A percentile compares a stretch with the other conserved stretches of the same genome.
Evolutionary conservation across 352 stramenopile species (phyloP).

Genomic region (Phytophthora rubi): DNA sequence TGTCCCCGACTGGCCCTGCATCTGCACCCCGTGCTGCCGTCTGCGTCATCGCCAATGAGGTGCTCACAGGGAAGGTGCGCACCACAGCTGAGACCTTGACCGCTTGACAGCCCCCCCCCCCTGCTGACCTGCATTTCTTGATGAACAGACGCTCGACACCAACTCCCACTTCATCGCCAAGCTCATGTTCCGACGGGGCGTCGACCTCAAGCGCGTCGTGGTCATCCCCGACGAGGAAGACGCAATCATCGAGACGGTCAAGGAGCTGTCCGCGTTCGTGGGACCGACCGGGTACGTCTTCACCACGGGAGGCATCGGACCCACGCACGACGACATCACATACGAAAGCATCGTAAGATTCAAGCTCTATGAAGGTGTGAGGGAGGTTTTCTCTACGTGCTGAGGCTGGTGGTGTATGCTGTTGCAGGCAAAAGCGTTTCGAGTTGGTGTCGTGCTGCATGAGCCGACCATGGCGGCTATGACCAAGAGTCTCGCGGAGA

Average conservation of each 20-base stretch:
- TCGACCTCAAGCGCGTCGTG: constrained; percentile 79
- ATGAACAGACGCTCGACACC: constrained; percentile 75
- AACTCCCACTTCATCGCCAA: constrained; percentile 86
- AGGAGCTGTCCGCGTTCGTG: constrained; percentile 76
- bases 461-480: constrained; percentile 64
- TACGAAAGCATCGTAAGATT: constrained; percentile 58
- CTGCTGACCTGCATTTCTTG: neutral
- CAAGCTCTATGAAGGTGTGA: neutral
- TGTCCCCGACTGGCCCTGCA: too few species aligned
- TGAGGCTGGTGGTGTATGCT: neutral
- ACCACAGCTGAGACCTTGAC: neutral
- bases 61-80: constrained; percentile 81
- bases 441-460: constrained; percentile 59
- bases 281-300: constrained; percentile 80
- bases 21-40: constrained; percentile 59
- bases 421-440: constrained; percentile 8
- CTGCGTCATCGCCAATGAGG: constrained; percentile 81
- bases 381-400: neutral
- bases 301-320: constrained; percentile 86
- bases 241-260: constrained; percentile 74
- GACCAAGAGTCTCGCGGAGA: constrained; percentile 48
- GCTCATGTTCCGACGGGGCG: constrained; percentile 79
- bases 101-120: neutral
- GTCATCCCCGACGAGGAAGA: constrained; percentile 86
- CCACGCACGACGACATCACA: constrained; percentile 89